phyloP scores from a whole-genome alignment of 73 alveolate genomes.

The Paramecium primaurelia region DNA sequence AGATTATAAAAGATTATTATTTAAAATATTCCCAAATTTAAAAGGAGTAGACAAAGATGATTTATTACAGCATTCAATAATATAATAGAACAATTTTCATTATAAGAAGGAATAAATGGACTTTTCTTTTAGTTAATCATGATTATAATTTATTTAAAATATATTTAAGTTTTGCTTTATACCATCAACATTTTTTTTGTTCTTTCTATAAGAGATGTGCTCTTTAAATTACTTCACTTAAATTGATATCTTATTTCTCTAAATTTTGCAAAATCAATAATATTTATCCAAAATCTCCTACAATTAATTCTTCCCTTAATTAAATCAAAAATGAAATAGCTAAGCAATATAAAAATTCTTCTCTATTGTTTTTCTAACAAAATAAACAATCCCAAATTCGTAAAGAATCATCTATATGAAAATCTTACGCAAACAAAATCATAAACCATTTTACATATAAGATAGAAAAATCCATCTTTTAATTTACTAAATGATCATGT shows the following conservation, averaged over 20 bases:
- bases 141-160: not conserved
- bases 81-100: not conserved
- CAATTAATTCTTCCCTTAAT: not conserved
- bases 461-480: not conserved
- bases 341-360: not conserved
- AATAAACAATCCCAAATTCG: not conserved
- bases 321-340: not conserved
- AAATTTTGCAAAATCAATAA: not conserved
- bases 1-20: not conserved
- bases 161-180: not conserved
- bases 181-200: not conserved
- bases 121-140: constrained; percentile 23
- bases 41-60: constrained; percentile 13
- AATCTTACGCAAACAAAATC: not conserved
- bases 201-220: not conserved
- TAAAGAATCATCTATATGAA: not conserved
- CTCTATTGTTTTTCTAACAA: not conserved
- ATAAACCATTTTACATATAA: not conserved
- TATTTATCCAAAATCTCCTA: not conserved
- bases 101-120: not conserved
- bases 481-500: not conserved
- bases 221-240: not conserved
- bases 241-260: not conserved
- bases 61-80: not conserved
- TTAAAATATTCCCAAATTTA: not conserved